Evolutionary conservation across 2,329 filamentous ascomycete species (phyloP).

Genomic region (Teratosphaeria nubilosa): DNA sequence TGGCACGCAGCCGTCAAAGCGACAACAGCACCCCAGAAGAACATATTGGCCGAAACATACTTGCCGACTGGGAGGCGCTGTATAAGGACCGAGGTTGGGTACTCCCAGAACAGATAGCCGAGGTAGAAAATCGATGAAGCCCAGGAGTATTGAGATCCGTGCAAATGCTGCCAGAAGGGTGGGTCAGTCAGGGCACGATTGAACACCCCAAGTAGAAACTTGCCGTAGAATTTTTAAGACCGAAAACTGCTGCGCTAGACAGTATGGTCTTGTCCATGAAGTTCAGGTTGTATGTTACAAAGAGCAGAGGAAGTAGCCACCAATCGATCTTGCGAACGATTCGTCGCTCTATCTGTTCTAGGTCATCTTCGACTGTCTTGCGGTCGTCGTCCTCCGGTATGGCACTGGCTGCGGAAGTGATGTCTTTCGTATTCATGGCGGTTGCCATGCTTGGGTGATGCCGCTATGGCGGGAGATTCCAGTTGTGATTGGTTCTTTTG

Average conservation of each 20-base stretch:
- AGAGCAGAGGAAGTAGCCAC: neutral
- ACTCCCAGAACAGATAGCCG: constrained; percentile 34
- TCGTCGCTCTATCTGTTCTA: neutral
- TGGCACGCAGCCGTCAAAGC: constrained; percentile 28
- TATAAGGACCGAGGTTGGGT: constrained; percentile 31
- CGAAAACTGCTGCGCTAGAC: neutral
- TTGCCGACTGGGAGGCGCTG: constrained; percentile 18
- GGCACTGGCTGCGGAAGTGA: neutral
- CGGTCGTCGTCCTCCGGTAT: neutral
- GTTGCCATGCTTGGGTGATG: neutral
- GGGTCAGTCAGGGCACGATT: neutral
- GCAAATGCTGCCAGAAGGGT: neutral
- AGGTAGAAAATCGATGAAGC: constrained; percentile 35
- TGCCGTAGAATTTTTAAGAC: neutral
- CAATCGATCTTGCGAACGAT: neutral
- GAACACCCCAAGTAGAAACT: neutral
- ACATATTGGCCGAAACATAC: constrained; percentile 28
- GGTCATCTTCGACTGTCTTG: neutral
- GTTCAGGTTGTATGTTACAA: neutral
- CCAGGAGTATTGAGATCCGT: constrained; percentile 7
- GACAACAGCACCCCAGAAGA: constrained; percentile 34
- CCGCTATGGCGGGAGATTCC: neutral
- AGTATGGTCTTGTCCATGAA: neutral
- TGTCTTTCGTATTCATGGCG: neutral
- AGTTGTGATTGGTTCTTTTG: neutral